phyloP scores from a whole-genome alignment of 208 protist genomes.

The Trypanosoma avium region DNA sequence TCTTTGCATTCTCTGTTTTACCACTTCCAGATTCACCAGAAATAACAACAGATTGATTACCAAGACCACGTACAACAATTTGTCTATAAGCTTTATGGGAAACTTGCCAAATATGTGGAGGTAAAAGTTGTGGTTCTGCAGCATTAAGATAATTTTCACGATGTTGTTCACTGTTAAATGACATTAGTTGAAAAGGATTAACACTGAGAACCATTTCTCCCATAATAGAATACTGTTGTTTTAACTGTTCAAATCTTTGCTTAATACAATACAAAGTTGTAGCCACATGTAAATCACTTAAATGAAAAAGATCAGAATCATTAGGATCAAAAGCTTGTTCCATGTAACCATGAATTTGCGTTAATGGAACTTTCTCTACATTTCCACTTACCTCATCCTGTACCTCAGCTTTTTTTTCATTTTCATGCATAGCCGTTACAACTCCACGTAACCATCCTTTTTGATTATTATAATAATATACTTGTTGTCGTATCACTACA shows the following conservation, averaged over 20 bases:
- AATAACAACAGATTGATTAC: constrained; percentile 91
- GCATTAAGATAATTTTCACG: constrained; percentile 73
- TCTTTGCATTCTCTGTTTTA: constrained; percentile 94
- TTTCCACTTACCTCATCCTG: constrained; percentile 33
- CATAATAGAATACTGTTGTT: constrained; percentile 91
- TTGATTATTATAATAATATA: constrained; percentile 77
- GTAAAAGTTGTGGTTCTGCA: constrained; percentile 48
- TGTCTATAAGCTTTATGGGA: constrained; percentile 83
- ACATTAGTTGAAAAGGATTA: constrained; percentile 91
- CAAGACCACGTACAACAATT: constrained; percentile 67
- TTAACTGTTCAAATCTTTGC: constrained; percentile 74
- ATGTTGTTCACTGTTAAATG: constrained; percentile 76
- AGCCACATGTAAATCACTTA: constrained; percentile 89
- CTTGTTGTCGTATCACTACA: constrained; percentile 67
- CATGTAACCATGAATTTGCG: constrained; percentile 76
- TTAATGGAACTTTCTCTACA: constrained; percentile 30
- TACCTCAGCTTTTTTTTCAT: constrained; percentile 51
- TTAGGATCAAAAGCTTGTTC: constrained; percentile 66
- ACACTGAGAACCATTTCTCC: constrained; percentile 93
- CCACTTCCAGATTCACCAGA: constrained; percentile 95
- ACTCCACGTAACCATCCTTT: constrained; percentile 74
- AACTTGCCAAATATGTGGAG: constrained; percentile 92
- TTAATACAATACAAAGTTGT: constrained; percentile 91
- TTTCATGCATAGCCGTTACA: constrained; percentile 34
- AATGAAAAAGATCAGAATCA: constrained; percentile 79